phyloP scores from a whole-genome alignment of 192 early-diverging fungal genomes.

The Funneliformis mosseae region DNA sequence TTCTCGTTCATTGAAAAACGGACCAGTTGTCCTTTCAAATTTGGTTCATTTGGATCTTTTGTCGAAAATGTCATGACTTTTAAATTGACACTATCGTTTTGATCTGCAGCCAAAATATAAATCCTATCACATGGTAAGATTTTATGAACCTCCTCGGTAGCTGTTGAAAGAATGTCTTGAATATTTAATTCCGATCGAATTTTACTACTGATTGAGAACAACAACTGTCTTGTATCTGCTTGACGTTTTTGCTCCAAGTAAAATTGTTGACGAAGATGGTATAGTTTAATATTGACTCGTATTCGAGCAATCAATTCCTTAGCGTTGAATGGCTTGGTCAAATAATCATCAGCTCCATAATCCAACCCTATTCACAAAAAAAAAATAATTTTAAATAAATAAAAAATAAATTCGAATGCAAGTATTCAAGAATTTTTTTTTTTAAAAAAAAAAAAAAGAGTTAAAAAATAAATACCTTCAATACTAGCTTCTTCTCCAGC shows the following conservation, averaged over 20 bases:
- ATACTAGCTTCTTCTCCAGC: slow-evolving; percentile 59
- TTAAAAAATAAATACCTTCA: slow-evolving; percentile 41
- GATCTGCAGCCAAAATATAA: slow-evolving; percentile 26
- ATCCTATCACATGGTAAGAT: slow-evolving; percentile 44
- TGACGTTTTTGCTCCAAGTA: slow-evolving; percentile 43
- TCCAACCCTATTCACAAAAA: slow-evolving; percentile 37
- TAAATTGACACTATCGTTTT: neutral
- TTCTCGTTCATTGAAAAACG: neutral
- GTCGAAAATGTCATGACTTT: neutral
- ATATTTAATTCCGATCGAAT: slow-evolving; percentile 44
- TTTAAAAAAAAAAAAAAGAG: slow-evolving; percentile 36
- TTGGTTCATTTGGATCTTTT: neutral
- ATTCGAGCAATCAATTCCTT: slow-evolving; percentile 61
- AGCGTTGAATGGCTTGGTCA: slow-evolving; percentile 52
- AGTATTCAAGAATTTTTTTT: slow-evolving; percentile 33
- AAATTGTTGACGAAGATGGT: slow-evolving; percentile 46
- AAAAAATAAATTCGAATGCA: neutral
- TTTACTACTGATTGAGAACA: slow-evolving; percentile 44
- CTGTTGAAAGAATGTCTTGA: slow-evolving; percentile 39
- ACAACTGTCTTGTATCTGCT: slow-evolving; percentile 44
- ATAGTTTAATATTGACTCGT: slow-evolving; percentile 52
- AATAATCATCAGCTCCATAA: slow-evolving; percentile 64
- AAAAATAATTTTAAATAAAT: neutral
- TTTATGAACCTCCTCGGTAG: slow-evolving; percentile 39
- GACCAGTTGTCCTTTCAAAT: neutral